Evolutionary conservation across 1,139 yeast species (phyloP).

Genomic region (Candida albicans): DNA sequence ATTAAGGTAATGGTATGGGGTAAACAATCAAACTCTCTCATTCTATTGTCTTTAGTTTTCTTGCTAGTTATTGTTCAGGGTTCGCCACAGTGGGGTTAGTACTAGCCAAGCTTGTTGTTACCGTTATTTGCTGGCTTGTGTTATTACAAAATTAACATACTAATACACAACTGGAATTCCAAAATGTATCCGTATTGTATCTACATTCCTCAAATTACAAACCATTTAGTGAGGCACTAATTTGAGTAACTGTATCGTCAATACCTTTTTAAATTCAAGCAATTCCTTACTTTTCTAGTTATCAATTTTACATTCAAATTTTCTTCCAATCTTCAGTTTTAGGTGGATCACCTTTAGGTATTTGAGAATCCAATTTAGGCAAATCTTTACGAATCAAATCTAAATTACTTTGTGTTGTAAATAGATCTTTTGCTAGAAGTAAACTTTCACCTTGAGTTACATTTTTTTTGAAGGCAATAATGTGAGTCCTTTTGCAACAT

Average conservation of each 20-base stretch:
- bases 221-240: constrained; percentile 14
- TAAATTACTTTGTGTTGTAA: constrained; percentile 21
- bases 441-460: constrained; percentile 28
- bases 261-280: constrained; percentile 37
- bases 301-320: constrained; percentile 9
- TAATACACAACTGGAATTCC: no score
- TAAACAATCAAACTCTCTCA: no score
- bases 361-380: constrained; percentile 14
- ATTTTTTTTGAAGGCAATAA: constrained; percentile 32
- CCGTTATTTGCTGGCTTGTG: no score
- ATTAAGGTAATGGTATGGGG: no score
- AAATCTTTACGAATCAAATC: constrained; percentile 24
- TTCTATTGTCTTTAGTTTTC: no score
- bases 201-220: not conserved
- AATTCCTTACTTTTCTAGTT: constrained; percentile 27
- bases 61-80: no score
- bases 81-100: no score
- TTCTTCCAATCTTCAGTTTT: constrained; percentile 5
- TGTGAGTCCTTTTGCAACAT: constrained; percentile 51
- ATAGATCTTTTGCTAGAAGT: constrained; percentile 28
- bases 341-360: constrained; percentile 14
- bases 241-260: constrained; percentile 42
- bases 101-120: no score
- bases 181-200: no score
- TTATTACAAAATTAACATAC: no score